Evolutionary conservation across 345 rosid species (phyloP).

Genomic region (Populus deltoides): DNA sequence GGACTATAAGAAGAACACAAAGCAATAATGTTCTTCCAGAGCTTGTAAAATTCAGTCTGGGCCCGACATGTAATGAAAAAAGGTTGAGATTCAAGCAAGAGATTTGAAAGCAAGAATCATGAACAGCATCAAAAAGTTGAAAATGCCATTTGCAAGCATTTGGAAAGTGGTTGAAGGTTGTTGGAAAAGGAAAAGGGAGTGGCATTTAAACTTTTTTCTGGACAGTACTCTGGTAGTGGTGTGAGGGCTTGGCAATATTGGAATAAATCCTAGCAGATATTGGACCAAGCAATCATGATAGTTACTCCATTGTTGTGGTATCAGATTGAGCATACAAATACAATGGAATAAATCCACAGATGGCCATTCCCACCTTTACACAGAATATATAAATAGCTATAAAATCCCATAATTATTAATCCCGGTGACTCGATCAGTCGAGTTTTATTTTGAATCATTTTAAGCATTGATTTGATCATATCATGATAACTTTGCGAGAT

Average conservation of each 20-base stretch:
- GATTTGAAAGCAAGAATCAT: not conserved
- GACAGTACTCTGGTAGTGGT: not conserved
- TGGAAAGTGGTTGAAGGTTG: constrained; percentile 2
- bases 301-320: not conserved
- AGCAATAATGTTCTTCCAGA: not conserved
- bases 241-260: not conserved
- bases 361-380: no score
- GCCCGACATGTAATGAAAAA: not conserved
- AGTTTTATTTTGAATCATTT: no score
- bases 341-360: not conserved
- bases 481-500: no score
- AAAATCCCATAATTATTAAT: no score
- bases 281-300: not conserved
- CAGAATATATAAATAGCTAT: no score
- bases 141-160: constrained; percentile 9
- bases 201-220: not conserved
- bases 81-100: not conserved
- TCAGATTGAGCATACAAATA: not conserved
- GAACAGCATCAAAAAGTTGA: not conserved
- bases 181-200: not conserved
- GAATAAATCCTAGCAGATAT: not conserved
- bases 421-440: no score
- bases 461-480: rapidly evolving
- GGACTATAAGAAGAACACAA: no score
- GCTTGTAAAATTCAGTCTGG: not conserved